Conservation (phyloP, 176 grass and related monocot genomes). For the Aegilops longissima region DNA sequence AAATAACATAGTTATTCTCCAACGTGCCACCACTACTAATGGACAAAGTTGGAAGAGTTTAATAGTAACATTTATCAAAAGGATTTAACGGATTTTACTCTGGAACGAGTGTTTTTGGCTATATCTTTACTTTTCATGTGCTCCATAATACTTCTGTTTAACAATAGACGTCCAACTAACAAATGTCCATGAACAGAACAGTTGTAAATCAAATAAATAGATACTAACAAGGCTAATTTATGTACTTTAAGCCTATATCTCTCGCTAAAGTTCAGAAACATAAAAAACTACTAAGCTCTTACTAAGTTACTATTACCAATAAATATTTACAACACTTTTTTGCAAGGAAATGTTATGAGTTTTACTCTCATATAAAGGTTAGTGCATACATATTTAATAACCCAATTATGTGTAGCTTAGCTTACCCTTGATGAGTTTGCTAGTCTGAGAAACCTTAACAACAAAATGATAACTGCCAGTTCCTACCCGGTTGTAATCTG, state of each 20-base stretch:
- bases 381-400: neutral
- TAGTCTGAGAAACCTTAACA: neutral
- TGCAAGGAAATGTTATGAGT: neutral
- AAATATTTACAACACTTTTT: neutral
- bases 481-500: neutral
- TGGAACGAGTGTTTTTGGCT: neutral
- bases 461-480: neutral
- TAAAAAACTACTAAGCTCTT: neutral
- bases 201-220: neutral
- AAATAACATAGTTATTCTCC: neutral
- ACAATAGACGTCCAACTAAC: neutral
- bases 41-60: neutral
- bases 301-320: neutral
- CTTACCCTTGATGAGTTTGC: neutral
- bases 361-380: neutral
- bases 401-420: neutral
- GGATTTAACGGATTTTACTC: neutral
- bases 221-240: no score
- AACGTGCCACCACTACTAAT: neutral
- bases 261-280: neutral
- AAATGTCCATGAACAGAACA: neutral
- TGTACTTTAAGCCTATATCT: neutral
- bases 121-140: neutral
- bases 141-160: neutral
- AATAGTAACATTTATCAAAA: neutral